Conservation (phyloP, 768 basidiomycete genomes). For the Cystobasidium ongulense region DNA sequence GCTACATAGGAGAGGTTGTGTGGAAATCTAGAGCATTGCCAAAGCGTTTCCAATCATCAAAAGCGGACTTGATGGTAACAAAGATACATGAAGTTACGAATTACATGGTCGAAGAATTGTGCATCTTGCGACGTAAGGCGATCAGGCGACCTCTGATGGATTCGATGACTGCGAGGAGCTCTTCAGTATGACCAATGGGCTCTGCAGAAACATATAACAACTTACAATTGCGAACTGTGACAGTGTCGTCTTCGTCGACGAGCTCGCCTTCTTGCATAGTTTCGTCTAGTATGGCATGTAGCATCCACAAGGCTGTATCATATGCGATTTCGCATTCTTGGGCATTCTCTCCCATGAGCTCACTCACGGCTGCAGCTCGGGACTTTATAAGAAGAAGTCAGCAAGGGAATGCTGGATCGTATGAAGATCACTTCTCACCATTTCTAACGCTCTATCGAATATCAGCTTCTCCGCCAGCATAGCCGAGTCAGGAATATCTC, state of each 20-base stretch:
- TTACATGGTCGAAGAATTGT: not conserved
- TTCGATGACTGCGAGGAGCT: constrained; percentile 31
- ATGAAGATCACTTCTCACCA: constrained; percentile 52
- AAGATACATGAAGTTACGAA: not conserved
- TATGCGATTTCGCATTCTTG: constrained; percentile 88
- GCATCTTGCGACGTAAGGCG: constrained; percentile 36
- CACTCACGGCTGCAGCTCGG: constrained; percentile 81
- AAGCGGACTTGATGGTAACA: too few relatives aligned
- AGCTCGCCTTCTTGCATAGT: constrained; percentile 43
- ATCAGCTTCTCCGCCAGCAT: constrained; percentile 82
- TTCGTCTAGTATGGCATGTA: constrained; percentile 85
- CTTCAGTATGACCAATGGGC: not conserved
- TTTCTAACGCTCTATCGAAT: constrained; percentile 78
- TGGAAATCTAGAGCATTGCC: too few relatives aligned
- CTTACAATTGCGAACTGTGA: constrained; percentile 47
- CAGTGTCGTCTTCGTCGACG: constrained; percentile 46
- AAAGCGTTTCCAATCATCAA: too few relatives aligned
- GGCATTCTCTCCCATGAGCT: constrained; percentile 66
- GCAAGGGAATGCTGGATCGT: too few relatives aligned
- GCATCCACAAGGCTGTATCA: constrained; percentile 87
- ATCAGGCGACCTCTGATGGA: constrained; percentile 35
- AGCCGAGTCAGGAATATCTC: constrained; percentile 66
- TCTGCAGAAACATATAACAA: not conserved
- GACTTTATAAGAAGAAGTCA: constrained; percentile 53
- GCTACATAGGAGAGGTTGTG: not conserved